Percentiles rank a stretch among this genome's conserved stretches.
phyloP scores from a whole-genome alignment of 495 filamentous ascomycete species.

The Penicillium nucicola region DNA sequence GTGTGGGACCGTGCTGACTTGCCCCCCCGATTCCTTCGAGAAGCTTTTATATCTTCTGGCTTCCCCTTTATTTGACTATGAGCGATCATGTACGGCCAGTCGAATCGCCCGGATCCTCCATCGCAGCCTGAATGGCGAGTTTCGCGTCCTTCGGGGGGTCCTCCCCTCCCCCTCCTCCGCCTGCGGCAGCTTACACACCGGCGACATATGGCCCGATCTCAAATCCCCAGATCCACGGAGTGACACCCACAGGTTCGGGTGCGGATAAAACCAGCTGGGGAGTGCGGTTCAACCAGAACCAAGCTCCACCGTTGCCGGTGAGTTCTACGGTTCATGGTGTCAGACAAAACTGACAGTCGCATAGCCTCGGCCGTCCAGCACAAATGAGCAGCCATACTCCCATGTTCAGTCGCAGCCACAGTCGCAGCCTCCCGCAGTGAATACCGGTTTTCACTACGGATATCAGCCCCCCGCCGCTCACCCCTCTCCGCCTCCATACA shows the following conservation, averaged over 20 bases:
- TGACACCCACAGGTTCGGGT: slow-evolving; percentile 21
- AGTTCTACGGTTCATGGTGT: slow-evolving; percentile 9
- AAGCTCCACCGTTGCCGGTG: slow-evolving; percentile 46
- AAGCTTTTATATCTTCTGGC: background rate
- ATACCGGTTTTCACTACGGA: slow-evolving; percentile 12
- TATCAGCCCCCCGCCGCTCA: slow-evolving; percentile 15
- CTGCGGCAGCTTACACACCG: slow-evolving; percentile 32
- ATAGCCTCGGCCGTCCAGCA: slow-evolving; percentile 42
- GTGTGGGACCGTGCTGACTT: slow-evolving; percentile 4
- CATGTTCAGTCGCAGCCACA: slow-evolving; percentile 21
- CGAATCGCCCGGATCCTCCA: slow-evolving; percentile 14
- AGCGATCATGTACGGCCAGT: slow-evolving; percentile 26
- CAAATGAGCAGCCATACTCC: slow-evolving; percentile 22
- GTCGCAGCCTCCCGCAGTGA: slow-evolving; percentile 10
- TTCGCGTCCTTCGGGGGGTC: slow-evolving; percentile 11
- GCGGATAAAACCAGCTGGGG: slow-evolving; percentile 42
- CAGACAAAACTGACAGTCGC: background rate
- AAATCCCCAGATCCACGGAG: slow-evolving; percentile 14
- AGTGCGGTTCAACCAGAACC: slow-evolving; percentile 41
- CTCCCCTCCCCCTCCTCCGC: slow-evolving; percentile 22
- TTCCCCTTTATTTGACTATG: background rate
- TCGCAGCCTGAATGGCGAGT: slow-evolving; percentile 47
- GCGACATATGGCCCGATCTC: slow-evolving; percentile 40
- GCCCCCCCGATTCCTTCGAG: background rate
- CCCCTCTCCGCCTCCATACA: slow-evolving; percentile 24